phyloP scores from a whole-genome alignment of 2,329 filamentous ascomycete genomes.

The Clonostachys byssicola region DNA sequence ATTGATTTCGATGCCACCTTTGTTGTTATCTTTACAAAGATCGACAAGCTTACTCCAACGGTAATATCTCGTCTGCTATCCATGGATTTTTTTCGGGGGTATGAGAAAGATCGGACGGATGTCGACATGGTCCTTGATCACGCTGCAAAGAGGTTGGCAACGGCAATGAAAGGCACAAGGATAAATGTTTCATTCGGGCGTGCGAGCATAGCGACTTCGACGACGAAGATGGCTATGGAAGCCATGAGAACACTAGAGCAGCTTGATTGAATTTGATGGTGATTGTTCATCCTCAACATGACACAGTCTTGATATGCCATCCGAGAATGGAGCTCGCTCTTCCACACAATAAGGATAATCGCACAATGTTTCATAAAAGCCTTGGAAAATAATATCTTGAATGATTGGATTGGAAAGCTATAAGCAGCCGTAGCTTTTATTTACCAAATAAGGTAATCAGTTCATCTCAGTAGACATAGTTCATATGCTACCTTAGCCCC shows the following conservation, averaged over 20 bases:
- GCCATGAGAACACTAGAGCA: neutral
- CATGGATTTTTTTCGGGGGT: neutral
- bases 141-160: neutral
- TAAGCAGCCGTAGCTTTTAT: too few relatives aligned
- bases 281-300: too few relatives aligned
- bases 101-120: neutral
- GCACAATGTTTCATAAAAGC: too few relatives aligned
- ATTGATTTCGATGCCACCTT: neutral
- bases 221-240: neutral
- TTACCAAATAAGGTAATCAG: too few relatives aligned
- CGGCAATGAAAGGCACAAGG: neutral
- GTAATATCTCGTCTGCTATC: neutral
- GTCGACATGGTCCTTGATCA: neutral
- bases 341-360: too few relatives aligned
- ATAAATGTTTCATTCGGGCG: neutral
- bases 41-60: neutral
- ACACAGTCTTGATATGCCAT: too few relatives aligned
- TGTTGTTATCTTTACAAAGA: neutral
- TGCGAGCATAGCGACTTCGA: neutral
- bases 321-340: too few relatives aligned
- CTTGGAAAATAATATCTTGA: too few relatives aligned
- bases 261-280: neutral
- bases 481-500: too few relatives aligned
- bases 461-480: too few relatives aligned
- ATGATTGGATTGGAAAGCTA: too few relatives aligned